Percentiles rank a stretch among this genome's conserved stretches.
Conservation (phyloP, 163 green algal genomes). For the Picocystis sp. region DNA sequence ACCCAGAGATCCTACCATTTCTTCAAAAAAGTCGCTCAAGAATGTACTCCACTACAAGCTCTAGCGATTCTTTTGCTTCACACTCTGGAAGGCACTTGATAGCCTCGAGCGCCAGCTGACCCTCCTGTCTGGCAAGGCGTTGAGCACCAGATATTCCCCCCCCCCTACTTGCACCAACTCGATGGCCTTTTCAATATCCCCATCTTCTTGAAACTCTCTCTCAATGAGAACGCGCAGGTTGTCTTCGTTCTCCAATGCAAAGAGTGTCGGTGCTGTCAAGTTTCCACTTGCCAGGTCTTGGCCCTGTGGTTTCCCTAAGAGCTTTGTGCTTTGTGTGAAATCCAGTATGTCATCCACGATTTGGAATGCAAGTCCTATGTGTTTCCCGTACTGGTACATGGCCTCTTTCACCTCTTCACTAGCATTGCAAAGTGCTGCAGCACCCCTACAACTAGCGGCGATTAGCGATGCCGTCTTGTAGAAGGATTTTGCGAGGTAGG, state of each 20-base stretch:
- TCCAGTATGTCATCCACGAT: slow-evolving; percentile 97
- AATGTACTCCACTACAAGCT: slow-evolving; percentile 87
- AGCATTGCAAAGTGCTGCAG: too few species aligned
- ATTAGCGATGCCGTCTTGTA: too few species aligned
- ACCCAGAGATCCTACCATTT: too few species aligned
- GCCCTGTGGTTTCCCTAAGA: slow-evolving; percentile 87
- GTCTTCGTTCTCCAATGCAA: slow-evolving; percentile 40
- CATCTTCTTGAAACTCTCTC: slow-evolving; percentile 65
- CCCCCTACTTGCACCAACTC: slow-evolving; percentile 49
- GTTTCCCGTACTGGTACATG: too few species aligned
- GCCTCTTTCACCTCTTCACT: too few species aligned
- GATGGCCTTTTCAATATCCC: slow-evolving; percentile 53
- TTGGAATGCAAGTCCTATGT: slow-evolving; percentile 74
- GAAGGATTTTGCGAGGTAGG: too few species aligned
- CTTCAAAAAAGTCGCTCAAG: slow-evolving; percentile 73
- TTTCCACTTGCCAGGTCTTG: slow-evolving; percentile 89
- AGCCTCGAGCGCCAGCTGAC: slow-evolving; percentile 42
- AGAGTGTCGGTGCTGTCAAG: slow-evolving; percentile 85
- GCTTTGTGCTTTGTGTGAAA: slow-evolving; percentile 84
- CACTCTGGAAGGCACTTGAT: slow-evolving; percentile 52
- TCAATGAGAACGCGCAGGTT: slow-evolving; percentile 1
- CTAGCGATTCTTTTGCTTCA: slow-evolving; percentile 54
- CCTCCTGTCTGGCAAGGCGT: slow-evolving; percentile 61
- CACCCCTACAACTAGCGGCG: too few species aligned
- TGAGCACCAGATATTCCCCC: slow-evolving; percentile 51